Evolutionary conservation across 805 yeast species (phyloP), one percentile per base, ranked within the genome.

Genomic region (Candida boidinii): DNA sequence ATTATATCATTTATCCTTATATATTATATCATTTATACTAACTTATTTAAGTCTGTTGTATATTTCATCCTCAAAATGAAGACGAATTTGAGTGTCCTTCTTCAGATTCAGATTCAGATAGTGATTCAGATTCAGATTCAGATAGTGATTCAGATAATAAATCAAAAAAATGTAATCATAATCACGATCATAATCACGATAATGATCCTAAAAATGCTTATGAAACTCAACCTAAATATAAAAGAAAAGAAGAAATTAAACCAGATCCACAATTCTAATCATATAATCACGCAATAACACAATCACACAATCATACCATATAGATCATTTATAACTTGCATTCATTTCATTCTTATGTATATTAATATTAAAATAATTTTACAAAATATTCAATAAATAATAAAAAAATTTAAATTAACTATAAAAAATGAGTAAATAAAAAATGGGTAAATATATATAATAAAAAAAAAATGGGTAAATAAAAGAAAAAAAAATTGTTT

Each of bases 161-260:
- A 16, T 30, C 37, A 4, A 51, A 39, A 11, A 14, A 18, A 13
- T 39, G 31, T 1, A 27, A 36, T n/a, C 21, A n/a, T n/a, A n/a
- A n/a, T n/a, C n/a, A n/a, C n/a, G n/a, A n/a, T n/a, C n/a, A n/a
- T n/a, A n/a, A n/a, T n/a, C n/a, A 18, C 7, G 31, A 30, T 49
- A 23, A 39, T 46, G 8, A 62, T 66, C 40, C 94, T 83, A 15
- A 22, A 12, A 84, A 90, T 56, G 95, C 96, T 0, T 90, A 90
- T 48, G 97, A 88, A 53, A 60, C 73, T 23, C 95, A 86, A 54
- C 96, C 96, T 1, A 71, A 64, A 44, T 78, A 76, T 46, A 60
- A 34, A 26, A 49, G 49, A 27, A 54, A 50, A 37, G 34, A 40
- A 21, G 31, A 34, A n/a, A 4, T 28, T 12, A 4, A 14, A 24